A percentile compares a stretch with the other conserved stretches of the same genome.
Conservation (phyloP, 2,329 filamentous ascomycete genomes). For the Zarea fungicola region DNA sequence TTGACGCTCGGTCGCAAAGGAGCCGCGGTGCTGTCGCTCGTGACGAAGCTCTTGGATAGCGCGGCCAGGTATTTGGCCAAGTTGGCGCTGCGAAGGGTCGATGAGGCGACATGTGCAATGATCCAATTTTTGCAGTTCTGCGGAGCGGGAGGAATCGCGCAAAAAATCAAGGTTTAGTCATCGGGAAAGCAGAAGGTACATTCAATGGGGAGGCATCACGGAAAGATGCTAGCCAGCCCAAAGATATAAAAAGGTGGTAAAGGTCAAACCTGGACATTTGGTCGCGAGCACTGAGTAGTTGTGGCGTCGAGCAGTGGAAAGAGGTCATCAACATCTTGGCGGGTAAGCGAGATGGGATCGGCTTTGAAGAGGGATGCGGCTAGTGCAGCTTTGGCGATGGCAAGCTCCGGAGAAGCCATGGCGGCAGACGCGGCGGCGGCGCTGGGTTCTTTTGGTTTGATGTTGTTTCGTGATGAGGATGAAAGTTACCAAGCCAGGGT, state of each 20-base stretch:
- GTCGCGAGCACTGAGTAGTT: constrained; percentile 66
- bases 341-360: constrained; percentile 64
- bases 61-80: constrained; percentile 72
- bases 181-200: neutral
- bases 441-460: neutral
- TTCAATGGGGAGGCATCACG: neutral
- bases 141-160: constrained; percentile 25
- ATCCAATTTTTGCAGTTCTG: constrained; percentile 91
- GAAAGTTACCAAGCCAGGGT: neutral
- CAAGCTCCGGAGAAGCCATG: constrained; percentile 64
- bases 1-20: constrained; percentile 53
- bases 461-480: constrained; percentile 3
- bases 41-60: constrained; percentile 47
- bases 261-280: constrained; percentile 83
- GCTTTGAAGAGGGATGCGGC: constrained; percentile 67
- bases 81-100: constrained; percentile 57
- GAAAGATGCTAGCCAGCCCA: constrained; percentile 12
- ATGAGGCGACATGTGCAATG: constrained; percentile 64
- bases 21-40: constrained; percentile 20
- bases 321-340: constrained; percentile 65
- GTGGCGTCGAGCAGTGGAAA: constrained; percentile 60
- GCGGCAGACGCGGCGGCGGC: constrained; percentile 10
- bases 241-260: constrained; percentile 19
- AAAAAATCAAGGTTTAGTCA: constrained; percentile 13
- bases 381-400: constrained; percentile 75